Base-by-base conservation (phyloP, 768 basidiomycete genomes). In the Collybia sp. region DNA sequence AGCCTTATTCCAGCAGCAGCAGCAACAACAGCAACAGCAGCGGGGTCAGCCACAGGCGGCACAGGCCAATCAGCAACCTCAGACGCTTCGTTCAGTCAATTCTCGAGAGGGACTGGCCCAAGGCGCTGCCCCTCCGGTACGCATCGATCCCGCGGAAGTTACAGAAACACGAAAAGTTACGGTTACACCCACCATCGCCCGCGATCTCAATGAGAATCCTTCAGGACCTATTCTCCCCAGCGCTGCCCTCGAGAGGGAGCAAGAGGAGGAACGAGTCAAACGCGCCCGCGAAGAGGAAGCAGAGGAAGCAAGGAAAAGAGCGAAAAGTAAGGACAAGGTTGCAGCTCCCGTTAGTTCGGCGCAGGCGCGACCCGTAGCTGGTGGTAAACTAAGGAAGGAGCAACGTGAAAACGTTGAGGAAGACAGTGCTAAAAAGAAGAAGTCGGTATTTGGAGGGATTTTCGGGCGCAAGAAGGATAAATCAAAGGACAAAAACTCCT, bases 391-490 rank as follows among this genome's bases (percentile, higher is more conserved):
- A 39, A 68, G 70, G 51, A 79, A 78, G 54, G 73, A 75, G 16
- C 67, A 60, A 40, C 49, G 57, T 33, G 44, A 56, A 45, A 55
- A 53, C 47, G 59, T 65, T 0, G 49, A 61, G 5, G 63, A 66
- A 4, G 70, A 68, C 11, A 65, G 68, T 8, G 59, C 60, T 8
- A 82, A 84, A 67, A 83, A 85, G 66, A 85, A 83, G 67, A 83
- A 79, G 2, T 82, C 86, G 2, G 75, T 97, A 46, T 85, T 96
- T 52, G 75, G 82, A 12, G 74, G 83, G 0, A 57, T 97, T 41
- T 95, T 95, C 60, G 75, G 76, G 13, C 69, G 85, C 54, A 83
- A 80, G 64, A 93, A 86, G 63, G 81, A 88, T 56, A 88, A 85
- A 66, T 72, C 73, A 54, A 82, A 82, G 60, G 82, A 81, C 42